Evolutionary conservation across 2,329 filamentous ascomycete species (phyloP).

Genomic region (Clonostachys sp.): DNA sequence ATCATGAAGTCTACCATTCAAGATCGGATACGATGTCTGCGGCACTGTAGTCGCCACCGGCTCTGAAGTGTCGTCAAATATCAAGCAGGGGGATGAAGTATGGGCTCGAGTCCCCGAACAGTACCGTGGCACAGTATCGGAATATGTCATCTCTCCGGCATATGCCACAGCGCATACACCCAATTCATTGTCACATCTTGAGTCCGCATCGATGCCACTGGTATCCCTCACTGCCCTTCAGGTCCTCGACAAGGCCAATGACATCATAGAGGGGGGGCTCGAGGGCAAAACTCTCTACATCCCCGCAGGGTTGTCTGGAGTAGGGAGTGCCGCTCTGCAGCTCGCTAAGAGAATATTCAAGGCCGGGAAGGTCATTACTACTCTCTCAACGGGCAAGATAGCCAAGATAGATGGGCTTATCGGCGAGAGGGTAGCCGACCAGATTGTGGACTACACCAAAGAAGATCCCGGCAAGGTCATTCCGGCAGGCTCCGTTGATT

Average conservation of each 20-base stretch:
- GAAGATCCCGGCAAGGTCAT: conserved; percentile 13
- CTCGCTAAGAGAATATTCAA: conserved; percentile 37
- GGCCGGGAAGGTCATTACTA: conserved; percentile 37
- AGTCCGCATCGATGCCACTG: conserved; percentile 37
- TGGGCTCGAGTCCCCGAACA: conserved; percentile 12
- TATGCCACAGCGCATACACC: conserved; percentile 30
- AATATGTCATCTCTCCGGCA: conserved; percentile 25
- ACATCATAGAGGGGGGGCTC: conserved; percentile 22
- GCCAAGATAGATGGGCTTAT: conserved; percentile 25
- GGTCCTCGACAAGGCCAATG: conserved; percentile 20
- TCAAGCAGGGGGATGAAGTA: conserved; percentile 21
- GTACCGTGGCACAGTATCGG: conserved; percentile 7
- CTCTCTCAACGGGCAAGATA: conserved; percentile 35
- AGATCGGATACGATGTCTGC: conserved; percentile 34
- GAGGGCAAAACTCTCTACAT: conserved; percentile 21
- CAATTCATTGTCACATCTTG: conserved; percentile 27
- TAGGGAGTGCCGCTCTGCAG: conserved; percentile 15
- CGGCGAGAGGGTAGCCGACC: conserved; percentile 28
- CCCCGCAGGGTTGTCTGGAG: conserved; percentile 8
- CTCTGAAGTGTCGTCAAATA: conserved; percentile 14
- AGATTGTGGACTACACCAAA: conserved; percentile 17
- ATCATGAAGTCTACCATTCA: conserved; percentile 25
- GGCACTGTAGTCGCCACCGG: conserved; percentile 30
- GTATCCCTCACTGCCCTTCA: conserved; percentile 33
- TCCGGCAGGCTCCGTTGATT: conserved; percentile 27